Base-by-base conservation (phyloP, 192 early-diverging fungal genomes). In the Rhizoclosmatium globosum region DNA sequence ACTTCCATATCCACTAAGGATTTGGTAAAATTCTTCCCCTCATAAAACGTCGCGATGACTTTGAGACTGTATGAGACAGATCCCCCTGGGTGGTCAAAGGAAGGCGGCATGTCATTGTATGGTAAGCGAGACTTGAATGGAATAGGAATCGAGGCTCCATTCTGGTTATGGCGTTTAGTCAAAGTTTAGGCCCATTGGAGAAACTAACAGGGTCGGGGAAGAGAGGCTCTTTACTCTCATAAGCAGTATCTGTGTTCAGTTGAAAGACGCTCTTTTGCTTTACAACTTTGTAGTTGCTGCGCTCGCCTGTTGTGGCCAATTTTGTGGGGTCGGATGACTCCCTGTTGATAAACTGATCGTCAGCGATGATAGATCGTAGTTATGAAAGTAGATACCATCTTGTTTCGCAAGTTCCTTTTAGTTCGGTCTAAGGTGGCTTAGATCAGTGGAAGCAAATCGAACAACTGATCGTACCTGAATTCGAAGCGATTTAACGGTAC, bases 61-160 rank as follows among this genome's bases (percentile, higher is more conserved):
- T 78, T 78, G 47, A 78, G n/a, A 53, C 70, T 53, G 56, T 78
- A 78, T 31, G 19, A 3, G 44, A 78, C 70, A 15, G 66, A 56
- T 7, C 65, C 41, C 21, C 67, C 76, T 15, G 23, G 9, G 64
- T 31, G 23, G 17, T 64, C 60, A 42, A 50, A 78, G 44, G 76
- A 6, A 17, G 76, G 47, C 19, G 76, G 76, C 56, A 78, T 70
- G 19, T 42, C 56, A 41, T 48, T 70, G 21, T 42, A 23, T 13
- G 76, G 76, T 2, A 78, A 66, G n/a, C 47, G 39, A 41, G 70
- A 71, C 42, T 67, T 78, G 67, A 78, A 78, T 2, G 76, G 76
- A 9, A 69, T 39, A 7, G 76, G 47, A 31, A 31, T 31, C 31
- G 31, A 31, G 31, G 31, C 31, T 31, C 31, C 31, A 31, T 31